phyloP scores from a whole-genome alignment of 371 early-diverging fungal genomes.

The Mucor indicus region DNA sequence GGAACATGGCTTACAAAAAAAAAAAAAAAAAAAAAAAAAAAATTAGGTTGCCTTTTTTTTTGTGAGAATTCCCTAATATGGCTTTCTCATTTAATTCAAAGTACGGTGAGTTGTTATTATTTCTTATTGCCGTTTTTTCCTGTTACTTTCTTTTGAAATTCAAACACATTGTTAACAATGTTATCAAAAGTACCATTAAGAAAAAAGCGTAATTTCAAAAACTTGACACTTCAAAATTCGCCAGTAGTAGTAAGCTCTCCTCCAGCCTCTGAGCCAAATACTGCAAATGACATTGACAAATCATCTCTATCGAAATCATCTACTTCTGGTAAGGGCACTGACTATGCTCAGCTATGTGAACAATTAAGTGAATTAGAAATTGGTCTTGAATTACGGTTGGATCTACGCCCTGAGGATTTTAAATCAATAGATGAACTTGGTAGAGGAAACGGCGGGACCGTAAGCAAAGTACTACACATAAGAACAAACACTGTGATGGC shows the following conservation, averaged over 20 bases:
- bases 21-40: too few relatives aligned
- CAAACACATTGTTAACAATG: too few relatives aligned
- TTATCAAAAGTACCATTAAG: slow-evolving; percentile 50
- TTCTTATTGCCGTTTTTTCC: too few relatives aligned
- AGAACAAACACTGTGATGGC: slow-evolving; percentile 84
- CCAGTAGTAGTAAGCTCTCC: slow-evolving; percentile 35
- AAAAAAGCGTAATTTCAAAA: slow-evolving; percentile 77
- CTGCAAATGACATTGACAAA: too few relatives aligned
- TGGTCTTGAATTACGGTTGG: slow-evolving; percentile 73
- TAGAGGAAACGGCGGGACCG: slow-evolving; percentile 85
- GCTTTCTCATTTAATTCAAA: too few relatives aligned
- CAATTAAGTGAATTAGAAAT: slow-evolving; percentile 63
- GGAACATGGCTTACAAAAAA: too few relatives aligned
- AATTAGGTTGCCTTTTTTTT: too few relatives aligned
- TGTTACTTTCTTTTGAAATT: too few relatives aligned
- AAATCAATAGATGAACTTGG: slow-evolving; percentile 75
- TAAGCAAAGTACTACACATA: slow-evolving; percentile 72
- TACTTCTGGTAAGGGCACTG: too few relatives aligned
- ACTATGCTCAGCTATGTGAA: too few relatives aligned
- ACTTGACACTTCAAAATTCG: slow-evolving; percentile 53
- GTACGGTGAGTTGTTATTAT: too few relatives aligned
- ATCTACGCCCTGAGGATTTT: slow-evolving; percentile 83
- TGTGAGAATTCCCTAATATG: too few relatives aligned
- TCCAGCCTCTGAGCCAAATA: slow-evolving; percentile 14
- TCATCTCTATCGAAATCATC: background rate